Conservation (phyloP, 768 basidiomycete genomes). For the Candolleomyces aberdarensis region DNA sequence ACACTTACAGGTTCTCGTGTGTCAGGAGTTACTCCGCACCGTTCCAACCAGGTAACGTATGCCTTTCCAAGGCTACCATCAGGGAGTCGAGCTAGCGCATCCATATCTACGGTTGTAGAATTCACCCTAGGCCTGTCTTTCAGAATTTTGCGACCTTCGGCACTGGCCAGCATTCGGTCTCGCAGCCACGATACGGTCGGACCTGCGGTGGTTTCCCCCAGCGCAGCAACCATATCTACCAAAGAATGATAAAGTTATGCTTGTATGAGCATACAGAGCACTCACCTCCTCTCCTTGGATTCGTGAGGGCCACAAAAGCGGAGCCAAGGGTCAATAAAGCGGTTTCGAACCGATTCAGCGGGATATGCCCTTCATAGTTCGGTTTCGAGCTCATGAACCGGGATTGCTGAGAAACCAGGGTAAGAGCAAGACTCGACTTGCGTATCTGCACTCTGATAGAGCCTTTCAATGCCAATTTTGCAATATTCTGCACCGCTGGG, state of each 20-base stretch:
- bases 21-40: constrained; percentile 89
- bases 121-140: constrained; percentile 82
- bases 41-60: constrained; percentile 87
- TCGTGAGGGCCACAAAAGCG: constrained; percentile 73
- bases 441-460: background rate
- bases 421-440: background rate
- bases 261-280: background rate
- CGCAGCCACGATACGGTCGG: constrained; percentile 72
- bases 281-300: constrained; percentile 85
- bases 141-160: constrained; percentile 83
- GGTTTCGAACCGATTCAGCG: constrained; percentile 79
- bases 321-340: constrained; percentile 84
- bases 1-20: constrained; percentile 78
- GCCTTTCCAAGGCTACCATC: constrained; percentile 83
- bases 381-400: constrained; percentile 26
- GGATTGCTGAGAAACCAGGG: background rate
- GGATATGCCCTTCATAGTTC: constrained; percentile 77
- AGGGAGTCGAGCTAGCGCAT: constrained; percentile 58
- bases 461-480: background rate
- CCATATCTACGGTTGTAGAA: constrained; percentile 70
- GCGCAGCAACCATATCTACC: constrained; percentile 90
- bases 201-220: constrained; percentile 91
- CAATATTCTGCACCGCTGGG: background rate
- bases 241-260: constrained; percentile 3
- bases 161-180: constrained; percentile 70